A percentile compares a stretch with the other conserved stretches of the same genome.
Evolutionary conservation across 2,329 filamentous ascomycete genomes (phyloP).

Genomic region (Rugonectria rugulosa): DNA sequence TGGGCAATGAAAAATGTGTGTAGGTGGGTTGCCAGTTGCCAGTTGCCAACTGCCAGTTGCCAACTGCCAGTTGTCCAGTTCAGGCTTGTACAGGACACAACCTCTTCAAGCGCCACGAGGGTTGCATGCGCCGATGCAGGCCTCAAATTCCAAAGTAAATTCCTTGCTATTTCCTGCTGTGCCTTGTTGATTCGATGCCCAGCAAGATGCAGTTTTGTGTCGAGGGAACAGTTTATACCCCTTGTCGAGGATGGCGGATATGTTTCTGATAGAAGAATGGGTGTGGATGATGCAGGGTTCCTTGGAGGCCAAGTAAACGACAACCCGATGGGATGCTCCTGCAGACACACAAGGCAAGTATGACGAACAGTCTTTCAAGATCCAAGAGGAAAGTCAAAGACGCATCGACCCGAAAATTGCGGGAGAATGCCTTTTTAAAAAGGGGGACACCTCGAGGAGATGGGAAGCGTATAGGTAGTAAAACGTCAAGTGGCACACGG

Average conservation of each 20-base stretch:
- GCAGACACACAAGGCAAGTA: too few species aligned
- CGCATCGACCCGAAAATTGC: not conserved
- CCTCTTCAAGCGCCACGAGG: not conserved
- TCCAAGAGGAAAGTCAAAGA: not conserved
- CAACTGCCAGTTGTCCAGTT: not conserved
- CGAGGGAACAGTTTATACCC: too few species aligned
- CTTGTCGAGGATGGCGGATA: too few species aligned
- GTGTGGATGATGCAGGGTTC: too few species aligned
- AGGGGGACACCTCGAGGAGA: not conserved
- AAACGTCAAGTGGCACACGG: conserved; percentile 12
- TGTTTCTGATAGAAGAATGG: too few species aligned
- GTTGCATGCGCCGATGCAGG: not conserved
- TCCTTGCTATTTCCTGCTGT: not conserved
- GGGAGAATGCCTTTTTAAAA: not conserved
- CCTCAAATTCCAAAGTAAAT: not conserved
- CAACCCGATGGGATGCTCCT: too few species aligned
- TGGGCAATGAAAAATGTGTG: not conserved
- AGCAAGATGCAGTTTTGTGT: too few species aligned
- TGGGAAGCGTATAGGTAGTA: not conserved
- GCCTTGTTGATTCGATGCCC: not conserved
- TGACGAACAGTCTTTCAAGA: not conserved
- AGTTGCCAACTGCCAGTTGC: too few species aligned
- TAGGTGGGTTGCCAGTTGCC: not conserved
- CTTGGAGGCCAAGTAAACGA: not conserved
- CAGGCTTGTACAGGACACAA: conserved; percentile 1